Evolutionary conservation across 1,139 yeast species (phyloP).

Genomic region (Pichia sp.): DNA sequence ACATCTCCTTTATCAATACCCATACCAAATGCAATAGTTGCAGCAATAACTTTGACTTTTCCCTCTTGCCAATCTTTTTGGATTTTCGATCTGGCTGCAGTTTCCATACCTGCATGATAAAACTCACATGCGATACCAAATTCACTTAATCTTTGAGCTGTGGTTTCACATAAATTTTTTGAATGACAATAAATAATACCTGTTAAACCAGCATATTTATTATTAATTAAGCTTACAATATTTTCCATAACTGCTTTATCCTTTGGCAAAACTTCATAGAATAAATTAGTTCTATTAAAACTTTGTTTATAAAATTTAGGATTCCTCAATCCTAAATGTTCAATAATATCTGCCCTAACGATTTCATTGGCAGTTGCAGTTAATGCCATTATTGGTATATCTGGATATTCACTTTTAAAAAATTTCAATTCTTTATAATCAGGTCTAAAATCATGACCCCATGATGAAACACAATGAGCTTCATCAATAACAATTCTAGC

Average conservation of each 20-base stretch:
- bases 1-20: constrained; percentile 97
- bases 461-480: constrained; percentile 96
- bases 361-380: constrained; percentile 97
- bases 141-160: constrained; percentile 53
- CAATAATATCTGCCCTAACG: constrained; percentile 80
- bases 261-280: constrained; percentile 70
- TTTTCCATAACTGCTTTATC: constrained; percentile 51
- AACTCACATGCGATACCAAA: constrained; percentile 63
- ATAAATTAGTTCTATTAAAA: constrained; percentile 83
- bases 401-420: constrained; percentile 69
- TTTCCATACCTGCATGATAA: constrained; percentile 92
- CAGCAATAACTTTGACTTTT: constrained; percentile 72
- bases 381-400: constrained; percentile 87
- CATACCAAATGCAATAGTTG: constrained; percentile 98
- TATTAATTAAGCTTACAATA: constrained; percentile 50
- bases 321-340: constrained; percentile 53
- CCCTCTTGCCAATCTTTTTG: constrained; percentile 83
- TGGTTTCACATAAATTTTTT: constrained; percentile 79
- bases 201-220: constrained; percentile 50
- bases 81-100: constrained; percentile 62
- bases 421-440: constrained; percentile 80
- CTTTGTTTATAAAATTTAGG: constrained; percentile 64
- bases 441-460: constrained; percentile 99
- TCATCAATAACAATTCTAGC: constrained; percentile 95
- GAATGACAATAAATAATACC: constrained; percentile 96